Evolutionary conservation across 2,329 filamentous ascomycete species (phyloP).

Genomic region (Cordyceps javanica): DNA sequence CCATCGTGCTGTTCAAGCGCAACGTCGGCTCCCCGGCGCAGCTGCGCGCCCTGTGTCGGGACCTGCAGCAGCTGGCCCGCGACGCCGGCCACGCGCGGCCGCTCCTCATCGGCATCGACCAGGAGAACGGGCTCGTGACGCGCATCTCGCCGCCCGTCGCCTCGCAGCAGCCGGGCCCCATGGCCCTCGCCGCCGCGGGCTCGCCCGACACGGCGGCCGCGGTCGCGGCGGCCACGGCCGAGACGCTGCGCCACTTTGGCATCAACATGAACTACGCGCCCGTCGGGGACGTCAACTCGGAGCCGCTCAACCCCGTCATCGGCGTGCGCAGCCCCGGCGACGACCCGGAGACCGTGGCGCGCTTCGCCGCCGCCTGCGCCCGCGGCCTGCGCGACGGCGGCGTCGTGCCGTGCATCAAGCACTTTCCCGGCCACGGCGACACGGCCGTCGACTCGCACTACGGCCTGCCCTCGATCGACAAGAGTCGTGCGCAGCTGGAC

Average conservation of each 20-base stretch:
- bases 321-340: slow-evolving; percentile 22
- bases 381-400: slow-evolving; percentile 16
- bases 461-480: slow-evolving; percentile 21
- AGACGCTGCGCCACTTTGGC: slow-evolving; percentile 21
- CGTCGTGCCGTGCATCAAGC: slow-evolving; percentile 22
- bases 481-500: slow-evolving; percentile 19
- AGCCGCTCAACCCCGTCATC: slow-evolving; percentile 23
- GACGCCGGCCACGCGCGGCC: slow-evolving; percentile 21
- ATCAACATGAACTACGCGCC: slow-evolving; percentile 25
- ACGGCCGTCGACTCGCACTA: slow-evolving; percentile 23
- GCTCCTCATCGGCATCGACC: slow-evolving; percentile 23
- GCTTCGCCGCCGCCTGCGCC: slow-evolving; percentile 18
- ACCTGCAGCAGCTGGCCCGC: slow-evolving; percentile 19
- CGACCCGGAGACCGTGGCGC: slow-evolving; percentile 17
- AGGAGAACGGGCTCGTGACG: slow-evolving; percentile 23
- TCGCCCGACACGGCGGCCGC: slow-evolving; percentile 13
- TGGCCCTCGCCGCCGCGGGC: slow-evolving; percentile 20
- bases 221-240: slow-evolving; percentile 19
- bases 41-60: slow-evolving; percentile 19
- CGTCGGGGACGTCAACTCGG: slow-evolving; percentile 22
- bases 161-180: slow-evolving; percentile 20
- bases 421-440: slow-evolving; percentile 23
- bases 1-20: slow-evolving; percentile 23
- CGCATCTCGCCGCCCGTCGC: slow-evolving; percentile 21
- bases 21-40: slow-evolving; percentile 19